Conservation (phyloP, 768 basidiomycete species). For the Pleurotus tuoliensis region DNA sequence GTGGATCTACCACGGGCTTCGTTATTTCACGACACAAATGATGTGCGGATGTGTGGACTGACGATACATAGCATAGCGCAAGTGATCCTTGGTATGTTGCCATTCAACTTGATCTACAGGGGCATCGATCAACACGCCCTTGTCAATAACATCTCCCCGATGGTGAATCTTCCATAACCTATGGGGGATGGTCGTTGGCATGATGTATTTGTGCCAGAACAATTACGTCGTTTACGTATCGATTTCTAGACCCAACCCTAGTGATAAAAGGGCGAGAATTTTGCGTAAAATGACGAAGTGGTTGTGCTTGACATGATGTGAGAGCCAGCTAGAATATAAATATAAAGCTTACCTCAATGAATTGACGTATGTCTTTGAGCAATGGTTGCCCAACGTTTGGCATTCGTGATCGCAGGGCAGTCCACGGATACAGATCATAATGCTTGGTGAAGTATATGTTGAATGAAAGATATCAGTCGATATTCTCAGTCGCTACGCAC, state of each 20-base stretch:
- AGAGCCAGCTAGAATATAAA: background rate
- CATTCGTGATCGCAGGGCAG: conserved; percentile 2
- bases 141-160: conserved; percentile 6
- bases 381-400: conserved; percentile 10
- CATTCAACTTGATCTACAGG: conserved; percentile 11
- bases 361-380: conserved; percentile 11
- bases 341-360: conserved; percentile 10
- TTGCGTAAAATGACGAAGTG: conserved; percentile 14
- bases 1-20: conserved; percentile 6
- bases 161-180: conserved; percentile 15
- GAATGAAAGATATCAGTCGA: background rate
- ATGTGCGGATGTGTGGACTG: background rate
- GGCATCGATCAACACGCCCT: conserved; percentile 5
- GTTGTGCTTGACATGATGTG: conserved; percentile 8
- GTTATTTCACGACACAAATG: background rate
- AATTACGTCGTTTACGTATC: conserved; percentile 9
- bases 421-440: conserved; percentile 11
- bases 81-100: conserved; percentile 13
- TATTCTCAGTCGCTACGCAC: no score
- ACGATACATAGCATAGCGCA: conserved; percentile 16
- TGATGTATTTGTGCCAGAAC: background rate
- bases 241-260: conserved; percentile 10
- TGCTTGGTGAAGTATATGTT: conserved; percentile 6
- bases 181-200: background rate
- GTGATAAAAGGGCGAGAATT: conserved; percentile 13